These are phyloP conservation scores for Agrocybe praecox DNA, from an alignment of 768 basidiomycete species.

Conservation along the genomic window DNA sequence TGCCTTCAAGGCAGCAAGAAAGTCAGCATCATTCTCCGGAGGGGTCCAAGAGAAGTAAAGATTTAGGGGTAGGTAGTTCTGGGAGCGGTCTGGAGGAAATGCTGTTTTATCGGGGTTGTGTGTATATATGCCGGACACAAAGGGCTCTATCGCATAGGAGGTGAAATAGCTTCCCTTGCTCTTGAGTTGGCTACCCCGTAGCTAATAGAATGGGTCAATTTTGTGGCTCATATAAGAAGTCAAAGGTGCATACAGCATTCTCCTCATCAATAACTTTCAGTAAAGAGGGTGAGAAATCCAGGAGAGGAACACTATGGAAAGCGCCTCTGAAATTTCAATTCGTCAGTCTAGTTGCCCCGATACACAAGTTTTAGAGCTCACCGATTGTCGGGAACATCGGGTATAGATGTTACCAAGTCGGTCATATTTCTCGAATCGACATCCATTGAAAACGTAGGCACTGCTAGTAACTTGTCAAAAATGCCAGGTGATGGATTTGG, in stretches of 20 bases:
- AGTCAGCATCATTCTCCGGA: conserved; percentile 17
- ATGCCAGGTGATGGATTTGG: conserved; percentile 45
- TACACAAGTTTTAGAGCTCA: background rate
- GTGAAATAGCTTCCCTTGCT: conserved; percentile 27
- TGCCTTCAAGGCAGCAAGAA: conserved; percentile 34
- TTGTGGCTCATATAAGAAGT: background rate
- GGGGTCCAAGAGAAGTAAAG: conserved; percentile 25
- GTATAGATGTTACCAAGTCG: conserved; percentile 31
- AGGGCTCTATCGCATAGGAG: conserved; percentile 45
- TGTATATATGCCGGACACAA: conserved; percentile 40
- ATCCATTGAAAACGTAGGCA: conserved; percentile 33
- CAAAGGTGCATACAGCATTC: background rate
- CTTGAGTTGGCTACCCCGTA: conserved; percentile 29
- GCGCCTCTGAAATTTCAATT: background rate
- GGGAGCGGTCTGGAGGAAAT: conserved; percentile 38
- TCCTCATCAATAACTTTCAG: background rate
- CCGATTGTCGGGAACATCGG: conserved; percentile 26
- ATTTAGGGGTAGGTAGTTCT: conserved; percentile 27
- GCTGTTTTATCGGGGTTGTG: conserved; percentile 41
- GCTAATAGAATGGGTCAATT: conserved; percentile 5
- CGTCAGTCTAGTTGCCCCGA: background rate
- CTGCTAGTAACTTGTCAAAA: conserved; percentile 47
- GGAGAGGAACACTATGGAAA: background rate
- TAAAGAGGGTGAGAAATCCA: background rate
- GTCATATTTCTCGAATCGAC: conserved; percentile 34